phyloP scores from a whole-genome alignment of 1,284 basidiomycete species.

The Anthracocystis panici-leucophaei region DNA sequence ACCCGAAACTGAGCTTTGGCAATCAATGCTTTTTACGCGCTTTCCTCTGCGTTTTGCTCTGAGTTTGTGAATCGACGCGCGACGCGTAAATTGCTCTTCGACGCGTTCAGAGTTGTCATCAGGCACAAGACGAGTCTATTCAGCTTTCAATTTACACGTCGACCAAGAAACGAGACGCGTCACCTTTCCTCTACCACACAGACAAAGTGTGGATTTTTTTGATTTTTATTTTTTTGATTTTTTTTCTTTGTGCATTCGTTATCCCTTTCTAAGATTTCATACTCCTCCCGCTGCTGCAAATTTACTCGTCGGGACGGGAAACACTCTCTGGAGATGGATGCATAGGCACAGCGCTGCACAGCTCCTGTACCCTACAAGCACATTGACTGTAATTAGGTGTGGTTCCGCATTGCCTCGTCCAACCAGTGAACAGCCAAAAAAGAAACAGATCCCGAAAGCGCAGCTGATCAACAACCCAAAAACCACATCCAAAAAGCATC shows the following conservation, averaged over 20 bases:
- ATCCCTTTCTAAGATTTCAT: conserved; percentile 7
- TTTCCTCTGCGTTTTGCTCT: not conserved
- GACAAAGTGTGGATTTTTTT: conserved; percentile 4
- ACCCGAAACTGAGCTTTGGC: no score
- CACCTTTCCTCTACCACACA: conserved; percentile 4
- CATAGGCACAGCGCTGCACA: conserved; percentile 4
- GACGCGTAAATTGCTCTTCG: conserved; percentile 25
- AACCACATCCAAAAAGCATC: not conserved
- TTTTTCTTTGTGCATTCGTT: conserved; percentile 13
- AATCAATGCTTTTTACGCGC: conserved; percentile 2
- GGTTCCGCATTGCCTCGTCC: conserved; percentile 6
- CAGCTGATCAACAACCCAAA: conserved; percentile 6
- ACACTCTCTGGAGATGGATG: not conserved
- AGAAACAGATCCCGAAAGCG: not conserved
- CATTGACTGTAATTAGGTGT: no score
- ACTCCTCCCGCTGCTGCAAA: conserved; percentile 2
- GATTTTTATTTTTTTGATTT: no score
- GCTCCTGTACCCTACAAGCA: not conserved
- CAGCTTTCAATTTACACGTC: conserved; percentile 22
- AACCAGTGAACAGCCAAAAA: not conserved
- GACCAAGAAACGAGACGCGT: conserved; percentile 8
- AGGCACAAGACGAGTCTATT: conserved; percentile 10
- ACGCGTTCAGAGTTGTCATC: not conserved
- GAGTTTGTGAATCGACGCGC: conserved; percentile 7
- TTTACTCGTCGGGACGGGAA: conserved; percentile 2